phyloP scores from a whole-genome alignment of 441 rosid genomes.

The Eutrema salsugineum region DNA sequence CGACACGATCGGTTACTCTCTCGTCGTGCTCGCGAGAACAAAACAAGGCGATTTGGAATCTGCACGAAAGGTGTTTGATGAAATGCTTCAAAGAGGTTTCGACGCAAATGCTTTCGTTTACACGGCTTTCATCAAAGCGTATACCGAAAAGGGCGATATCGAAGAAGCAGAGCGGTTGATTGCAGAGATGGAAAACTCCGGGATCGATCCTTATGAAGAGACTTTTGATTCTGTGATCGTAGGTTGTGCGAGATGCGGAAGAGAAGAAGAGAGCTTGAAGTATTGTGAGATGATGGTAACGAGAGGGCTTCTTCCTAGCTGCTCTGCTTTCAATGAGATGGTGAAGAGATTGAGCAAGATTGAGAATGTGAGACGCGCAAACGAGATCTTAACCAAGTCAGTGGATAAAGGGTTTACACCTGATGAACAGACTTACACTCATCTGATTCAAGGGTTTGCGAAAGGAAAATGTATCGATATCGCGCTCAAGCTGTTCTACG shows the following conservation, averaged over 20 bases:
- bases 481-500: constrained; percentile 59
- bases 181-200: constrained; percentile 47
- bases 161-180: constrained; percentile 49
- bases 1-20: constrained; percentile 64
- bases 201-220: constrained; percentile 59
- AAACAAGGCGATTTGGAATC: constrained; percentile 43
- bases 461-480: constrained; percentile 27
- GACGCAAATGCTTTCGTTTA: constrained; percentile 50
- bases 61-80: constrained; percentile 51
- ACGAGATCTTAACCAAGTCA: constrained; percentile 41
- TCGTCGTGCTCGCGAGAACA: constrained; percentile 44
- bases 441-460: constrained; percentile 50
- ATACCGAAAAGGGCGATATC: constrained; percentile 36
- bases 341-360: constrained; percentile 31
- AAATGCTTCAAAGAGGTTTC: constrained; percentile 76
- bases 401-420: constrained; percentile 61
- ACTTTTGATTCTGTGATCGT: constrained; percentile 47
- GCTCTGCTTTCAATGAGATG: constrained; percentile 54
- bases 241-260: constrained; percentile 49
- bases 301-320: constrained; percentile 46
- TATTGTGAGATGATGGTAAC: constrained; percentile 49
- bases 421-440: constrained; percentile 44
- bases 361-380: constrained; percentile 41
- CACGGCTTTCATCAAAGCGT: constrained; percentile 51
- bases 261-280: constrained; percentile 39